Percentiles rank a stretch among this genome's conserved stretches.
Evolutionary conservation across 495 filamentous ascomycete genomes (phyloP).

Genomic region (Aspergillus biplanus): DNA sequence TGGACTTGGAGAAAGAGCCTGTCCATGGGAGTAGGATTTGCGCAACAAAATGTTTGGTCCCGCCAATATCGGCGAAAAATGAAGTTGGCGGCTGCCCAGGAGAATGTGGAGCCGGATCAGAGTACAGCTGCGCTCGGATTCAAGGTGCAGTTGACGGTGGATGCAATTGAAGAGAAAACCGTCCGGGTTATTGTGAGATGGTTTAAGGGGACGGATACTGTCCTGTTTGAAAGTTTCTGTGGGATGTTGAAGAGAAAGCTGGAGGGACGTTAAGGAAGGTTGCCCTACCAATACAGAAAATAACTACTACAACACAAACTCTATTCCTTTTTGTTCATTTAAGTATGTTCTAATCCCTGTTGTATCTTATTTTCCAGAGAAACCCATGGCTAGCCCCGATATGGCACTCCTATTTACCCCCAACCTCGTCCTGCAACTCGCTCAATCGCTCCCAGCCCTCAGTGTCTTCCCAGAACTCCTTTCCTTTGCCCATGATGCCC

Average conservation of each 20-base stretch:
- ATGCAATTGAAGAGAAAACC: slow-evolving; percentile 27
- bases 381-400: background rate
- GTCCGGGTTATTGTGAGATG: slow-evolving; percentile 62
- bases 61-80: slow-evolving; percentile 63
- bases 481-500: slow-evolving; percentile 80
- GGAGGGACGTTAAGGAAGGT: slow-evolving; percentile 25
- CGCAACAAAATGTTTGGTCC: slow-evolving; percentile 72
- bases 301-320: background rate
- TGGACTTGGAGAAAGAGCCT: slow-evolving; percentile 53
- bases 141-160: slow-evolving; percentile 42
- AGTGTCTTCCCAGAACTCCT: slow-evolving; percentile 79
- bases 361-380: background rate
- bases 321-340: background rate
- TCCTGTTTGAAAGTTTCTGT: slow-evolving; percentile 86
- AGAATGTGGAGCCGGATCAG: slow-evolving; percentile 33
- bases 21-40: slow-evolving; percentile 56
- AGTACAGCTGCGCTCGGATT: slow-evolving; percentile 47
- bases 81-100: slow-evolving; percentile 31
- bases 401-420: slow-evolving; percentile 17
- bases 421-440: slow-evolving; percentile 48
- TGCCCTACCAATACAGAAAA: background rate
- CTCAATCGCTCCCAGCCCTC: slow-evolving; percentile 69
- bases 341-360: background rate
- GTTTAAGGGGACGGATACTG: slow-evolving; percentile 73
- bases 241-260: slow-evolving; percentile 72